A percentile compares a stretch with the other conserved stretches of the same genome.
Conservation (phyloP, 192 early-diverging fungal species). For the Geranomyces variabilis region DNA sequence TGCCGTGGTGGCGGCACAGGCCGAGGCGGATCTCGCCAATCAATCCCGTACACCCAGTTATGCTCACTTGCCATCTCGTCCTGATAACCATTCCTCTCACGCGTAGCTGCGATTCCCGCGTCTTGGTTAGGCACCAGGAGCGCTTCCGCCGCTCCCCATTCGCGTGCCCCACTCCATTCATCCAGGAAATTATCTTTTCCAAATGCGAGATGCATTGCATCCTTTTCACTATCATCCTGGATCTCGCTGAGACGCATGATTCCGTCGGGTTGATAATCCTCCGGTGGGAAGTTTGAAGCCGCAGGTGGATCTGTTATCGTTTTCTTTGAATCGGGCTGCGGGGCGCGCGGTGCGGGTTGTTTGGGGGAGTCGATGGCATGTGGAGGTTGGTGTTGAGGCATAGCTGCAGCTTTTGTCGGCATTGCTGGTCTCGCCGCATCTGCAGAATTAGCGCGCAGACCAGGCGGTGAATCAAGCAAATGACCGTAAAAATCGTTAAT, state of each 20-base stretch:
- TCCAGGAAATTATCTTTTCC: not conserved
- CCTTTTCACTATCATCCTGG: not conserved
- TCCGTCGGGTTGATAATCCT: not conserved
- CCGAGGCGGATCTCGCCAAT: too few relatives aligned
- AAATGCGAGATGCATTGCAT: not conserved
- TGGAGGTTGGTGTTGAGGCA: not conserved
- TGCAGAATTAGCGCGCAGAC: not conserved
- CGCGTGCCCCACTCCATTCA: not conserved
- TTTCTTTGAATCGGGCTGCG: not conserved
- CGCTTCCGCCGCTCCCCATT: not conserved
- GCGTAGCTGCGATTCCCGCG: not conserved
- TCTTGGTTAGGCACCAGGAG: not conserved
- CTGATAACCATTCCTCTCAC: not conserved
- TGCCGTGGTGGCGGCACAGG: too few relatives aligned
- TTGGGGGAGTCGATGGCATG: not conserved
- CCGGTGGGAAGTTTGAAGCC: not conserved
- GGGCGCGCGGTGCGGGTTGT: not conserved
- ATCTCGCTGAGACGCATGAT: slow-evolving; percentile 5
- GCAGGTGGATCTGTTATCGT: not conserved
- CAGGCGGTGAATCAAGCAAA: not conserved
- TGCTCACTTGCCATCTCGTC: not conserved
- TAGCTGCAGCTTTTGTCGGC: not conserved
- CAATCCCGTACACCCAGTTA: too few relatives aligned
- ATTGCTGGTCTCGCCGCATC: not conserved
- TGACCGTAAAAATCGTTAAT: not conserved